Percentiles rank a stretch among this genome's conserved stretches.
phyloP scores from a whole-genome alignment of 2,329 filamentous ascomycete genomes.

The Cryphonectria nitschkei region DNA sequence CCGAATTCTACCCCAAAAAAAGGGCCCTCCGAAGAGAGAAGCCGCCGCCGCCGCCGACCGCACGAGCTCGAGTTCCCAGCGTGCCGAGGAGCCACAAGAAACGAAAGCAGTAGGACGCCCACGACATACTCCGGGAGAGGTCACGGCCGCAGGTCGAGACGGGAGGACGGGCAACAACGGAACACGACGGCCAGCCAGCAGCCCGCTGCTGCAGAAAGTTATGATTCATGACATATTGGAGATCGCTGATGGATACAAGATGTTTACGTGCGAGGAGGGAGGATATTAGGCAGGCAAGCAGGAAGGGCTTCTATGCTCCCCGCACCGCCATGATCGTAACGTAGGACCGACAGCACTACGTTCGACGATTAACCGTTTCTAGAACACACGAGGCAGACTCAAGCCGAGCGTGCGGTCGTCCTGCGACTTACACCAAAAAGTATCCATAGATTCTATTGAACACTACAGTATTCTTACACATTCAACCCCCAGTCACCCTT shows the following conservation, averaged over 20 bases:
- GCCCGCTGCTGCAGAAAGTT: background rate
- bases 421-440: background rate
- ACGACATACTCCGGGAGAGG: background rate
- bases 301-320: background rate
- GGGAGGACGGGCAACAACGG: background rate
- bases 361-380: background rate
- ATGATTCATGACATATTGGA: background rate
- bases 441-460: background rate
- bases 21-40: background rate
- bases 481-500: background rate
- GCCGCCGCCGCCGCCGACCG: too few species aligned
- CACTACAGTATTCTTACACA: slow-evolving; percentile 1
- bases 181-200: background rate
- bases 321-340: background rate
- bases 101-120: background rate
- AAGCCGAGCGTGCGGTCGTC: slow-evolving; percentile 3
- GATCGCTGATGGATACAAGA: background rate
- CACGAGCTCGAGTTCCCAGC: background rate
- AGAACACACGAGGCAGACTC: background rate
- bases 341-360: slow-evolving; percentile 13
- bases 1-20: background rate
- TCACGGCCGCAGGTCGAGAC: background rate
- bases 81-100: slow-evolving; percentile 1
- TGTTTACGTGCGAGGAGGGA: background rate
- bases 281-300: background rate